Percentiles rank a stretch among this genome's conserved stretches.
These are phyloP conservation scores for Scedosporium dehoogii DNA, from an alignment of 2,329 filamentous ascomycete genomes.

Conservation along the genomic window DNA sequence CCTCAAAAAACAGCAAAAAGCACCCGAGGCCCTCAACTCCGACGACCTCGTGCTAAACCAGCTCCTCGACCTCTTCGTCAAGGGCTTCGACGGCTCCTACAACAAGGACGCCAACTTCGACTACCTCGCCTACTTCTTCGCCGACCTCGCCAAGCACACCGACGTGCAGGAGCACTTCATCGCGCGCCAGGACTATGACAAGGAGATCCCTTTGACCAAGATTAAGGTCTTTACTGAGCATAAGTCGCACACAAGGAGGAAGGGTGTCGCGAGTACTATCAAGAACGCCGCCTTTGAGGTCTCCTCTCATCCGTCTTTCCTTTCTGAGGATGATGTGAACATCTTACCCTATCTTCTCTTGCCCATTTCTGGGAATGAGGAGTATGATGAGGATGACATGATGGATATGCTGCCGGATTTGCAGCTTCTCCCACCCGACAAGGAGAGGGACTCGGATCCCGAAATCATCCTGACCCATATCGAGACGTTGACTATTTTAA, in stretches of 20 bases:
- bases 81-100: constrained; percentile 70
- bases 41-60: constrained; percentile 76
- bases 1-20: constrained; percentile 54
- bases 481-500: constrained; percentile 77
- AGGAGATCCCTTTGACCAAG: constrained; percentile 81
- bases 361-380: constrained; percentile 79
- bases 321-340: constrained; percentile 64
- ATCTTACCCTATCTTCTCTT: constrained; percentile 82
- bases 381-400: constrained; percentile 79
- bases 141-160: constrained; percentile 76
- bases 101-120: constrained; percentile 84
- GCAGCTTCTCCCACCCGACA: constrained; percentile 82
- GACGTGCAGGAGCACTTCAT: constrained; percentile 69
- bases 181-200: constrained; percentile 64
- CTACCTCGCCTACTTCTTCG: constrained; percentile 89
- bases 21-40: constrained; percentile 60
- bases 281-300: constrained; percentile 90
- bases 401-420: constrained; percentile 81
- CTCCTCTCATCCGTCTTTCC: constrained; percentile 57
- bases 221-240: constrained; percentile 93
- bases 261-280: constrained; percentile 91
- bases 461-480: constrained; percentile 78
- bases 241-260: constrained; percentile 68
- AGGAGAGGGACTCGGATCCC: constrained; percentile 68
- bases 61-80: constrained; percentile 91